phyloP scores from a whole-genome alignment of 1,284 basidiomycete genomes.

The Leucoagaricus sp. region DNA sequence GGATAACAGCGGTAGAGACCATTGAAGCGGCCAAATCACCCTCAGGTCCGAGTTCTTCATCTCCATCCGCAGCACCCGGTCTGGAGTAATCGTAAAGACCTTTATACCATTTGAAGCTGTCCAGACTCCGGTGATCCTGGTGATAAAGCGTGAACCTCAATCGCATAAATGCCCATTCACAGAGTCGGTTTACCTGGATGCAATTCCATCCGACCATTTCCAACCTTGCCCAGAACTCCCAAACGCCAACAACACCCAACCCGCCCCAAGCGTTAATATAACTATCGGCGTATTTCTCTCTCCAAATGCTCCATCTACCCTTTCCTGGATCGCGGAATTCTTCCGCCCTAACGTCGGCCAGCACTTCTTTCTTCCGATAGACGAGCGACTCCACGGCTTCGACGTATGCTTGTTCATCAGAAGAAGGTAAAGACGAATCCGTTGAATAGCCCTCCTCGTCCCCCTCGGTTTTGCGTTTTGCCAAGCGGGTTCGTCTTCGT shows the following conservation, averaged over 20 bases:
- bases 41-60: slow-evolving; percentile 71
- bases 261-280: slow-evolving; percentile 91
- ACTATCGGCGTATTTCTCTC: slow-evolving; percentile 74
- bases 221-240: slow-evolving; percentile 94
- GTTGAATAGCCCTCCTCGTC: slow-evolving; percentile 87
- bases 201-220: slow-evolving; percentile 91
- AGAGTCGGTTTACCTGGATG: slow-evolving; percentile 60
- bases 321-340: slow-evolving; percentile 85
- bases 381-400: slow-evolving; percentile 62
- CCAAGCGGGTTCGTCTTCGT: slow-evolving; percentile 47
- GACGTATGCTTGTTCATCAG: slow-evolving; percentile 72
- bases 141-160: not conserved
- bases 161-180: not conserved
- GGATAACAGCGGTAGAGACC: slow-evolving; percentile 82
- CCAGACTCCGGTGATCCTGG: slow-evolving; percentile 62
- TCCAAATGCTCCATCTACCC: slow-evolving; percentile 85
- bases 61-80: slow-evolving; percentile 45
- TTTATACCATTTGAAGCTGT: slow-evolving; percentile 84
- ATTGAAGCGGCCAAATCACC: slow-evolving; percentile 89
- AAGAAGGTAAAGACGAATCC: slow-evolving; percentile 69
- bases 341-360: slow-evolving; percentile 85
- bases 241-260: slow-evolving; percentile 85
- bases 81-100: slow-evolving; percentile 79
- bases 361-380: slow-evolving; percentile 52
- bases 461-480: slow-evolving; percentile 28